A percentile compares a stretch with the other conserved stretches of the same genome.
Evolutionary conservation across 78 protist genomes (phyloP).

Genomic region (Polysphondylium violaceum): DNA sequence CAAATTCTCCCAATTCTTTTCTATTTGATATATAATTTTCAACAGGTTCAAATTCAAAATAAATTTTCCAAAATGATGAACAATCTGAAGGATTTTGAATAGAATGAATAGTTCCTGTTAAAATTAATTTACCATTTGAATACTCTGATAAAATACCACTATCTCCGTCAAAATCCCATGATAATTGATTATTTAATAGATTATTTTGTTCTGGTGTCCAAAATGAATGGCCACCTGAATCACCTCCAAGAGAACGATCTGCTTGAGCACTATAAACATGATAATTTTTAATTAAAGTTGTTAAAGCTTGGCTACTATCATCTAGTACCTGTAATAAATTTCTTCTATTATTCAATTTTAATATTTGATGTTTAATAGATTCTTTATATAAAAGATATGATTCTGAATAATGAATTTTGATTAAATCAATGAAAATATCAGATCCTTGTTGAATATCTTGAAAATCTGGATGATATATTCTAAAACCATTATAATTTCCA

Average conservation of each 20-base stretch:
- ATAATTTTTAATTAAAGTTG: not conserved
- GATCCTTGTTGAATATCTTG: no score
- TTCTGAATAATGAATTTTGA: no score
- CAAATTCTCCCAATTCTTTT: not conserved
- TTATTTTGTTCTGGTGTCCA: not conserved
- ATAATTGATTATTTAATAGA: not conserved
- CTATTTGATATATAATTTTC: not conserved
- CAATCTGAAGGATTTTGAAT: not conserved
- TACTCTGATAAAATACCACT: not conserved
- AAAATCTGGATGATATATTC: no score
- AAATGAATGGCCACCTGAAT: not conserved
- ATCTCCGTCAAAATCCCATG: slow-evolving; percentile 5
- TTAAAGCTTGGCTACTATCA: not conserved
- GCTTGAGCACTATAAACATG: not conserved
- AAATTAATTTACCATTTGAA: not conserved
- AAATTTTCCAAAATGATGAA: not conserved
- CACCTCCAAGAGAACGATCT: slow-evolving; percentile 11
- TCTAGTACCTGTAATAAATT: not conserved
- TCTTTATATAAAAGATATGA: no score
- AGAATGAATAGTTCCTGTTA: not conserved
- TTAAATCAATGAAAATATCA: no score
- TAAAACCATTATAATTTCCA: no score
- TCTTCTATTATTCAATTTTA: slow-evolving; percentile 16
- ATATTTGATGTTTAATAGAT: no score
- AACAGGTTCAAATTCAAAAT: not conserved